These are phyloP conservation scores for Wickerhamiella allomyrinae DNA, from an alignment of 805 yeast species.

Conservation along the genomic window DNA sequence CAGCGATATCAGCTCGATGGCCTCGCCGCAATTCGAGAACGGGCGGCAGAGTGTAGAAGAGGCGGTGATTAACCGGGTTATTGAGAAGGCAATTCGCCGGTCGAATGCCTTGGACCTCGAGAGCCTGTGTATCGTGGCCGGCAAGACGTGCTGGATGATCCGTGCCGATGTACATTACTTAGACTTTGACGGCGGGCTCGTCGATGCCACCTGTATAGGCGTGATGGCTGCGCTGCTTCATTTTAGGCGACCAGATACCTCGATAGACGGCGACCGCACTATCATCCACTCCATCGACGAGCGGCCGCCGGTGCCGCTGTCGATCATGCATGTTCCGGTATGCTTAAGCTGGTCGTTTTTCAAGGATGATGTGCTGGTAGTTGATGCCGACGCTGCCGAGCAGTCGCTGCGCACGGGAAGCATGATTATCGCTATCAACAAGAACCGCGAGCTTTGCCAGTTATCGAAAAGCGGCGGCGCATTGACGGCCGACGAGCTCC, in stretches of 20 bases:
- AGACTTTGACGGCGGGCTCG: constrained; percentile 83
- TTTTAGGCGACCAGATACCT: constrained; percentile 70
- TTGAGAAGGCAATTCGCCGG: constrained; percentile 84
- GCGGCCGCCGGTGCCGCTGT: constrained; percentile 74
- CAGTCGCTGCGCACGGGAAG: constrained; percentile 65
- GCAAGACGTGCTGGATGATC: constrained; percentile 79
- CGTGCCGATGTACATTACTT: constrained; percentile 82
- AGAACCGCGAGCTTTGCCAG: constrained; percentile 83
- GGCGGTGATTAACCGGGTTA: constrained; percentile 58
- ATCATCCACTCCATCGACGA: constrained; percentile 60
- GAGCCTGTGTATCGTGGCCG: constrained; percentile 79
- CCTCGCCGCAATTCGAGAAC: constrained; percentile 70
- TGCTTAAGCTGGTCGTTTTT: constrained; percentile 82
- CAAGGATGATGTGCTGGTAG: constrained; percentile 27
- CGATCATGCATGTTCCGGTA: constrained; percentile 77
- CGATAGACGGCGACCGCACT: constrained; percentile 36
- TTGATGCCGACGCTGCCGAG: constrained; percentile 70
- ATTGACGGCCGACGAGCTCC: constrained; percentile 52
- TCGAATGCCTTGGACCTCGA: constrained; percentile 87
- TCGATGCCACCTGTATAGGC: constrained; percentile 82
- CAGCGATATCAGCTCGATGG: constrained; percentile 83
- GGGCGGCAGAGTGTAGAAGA: constrained; percentile 59
- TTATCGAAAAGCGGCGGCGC: constrained; percentile 85
- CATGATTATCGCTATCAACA: constrained; percentile 74
- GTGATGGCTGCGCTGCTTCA: constrained; percentile 78